These are phyloP conservation scores for Apiotrichum gamsii DNA, from an alignment of 1,284 basidiomycete genomes.

Conservation along the genomic window DNA sequence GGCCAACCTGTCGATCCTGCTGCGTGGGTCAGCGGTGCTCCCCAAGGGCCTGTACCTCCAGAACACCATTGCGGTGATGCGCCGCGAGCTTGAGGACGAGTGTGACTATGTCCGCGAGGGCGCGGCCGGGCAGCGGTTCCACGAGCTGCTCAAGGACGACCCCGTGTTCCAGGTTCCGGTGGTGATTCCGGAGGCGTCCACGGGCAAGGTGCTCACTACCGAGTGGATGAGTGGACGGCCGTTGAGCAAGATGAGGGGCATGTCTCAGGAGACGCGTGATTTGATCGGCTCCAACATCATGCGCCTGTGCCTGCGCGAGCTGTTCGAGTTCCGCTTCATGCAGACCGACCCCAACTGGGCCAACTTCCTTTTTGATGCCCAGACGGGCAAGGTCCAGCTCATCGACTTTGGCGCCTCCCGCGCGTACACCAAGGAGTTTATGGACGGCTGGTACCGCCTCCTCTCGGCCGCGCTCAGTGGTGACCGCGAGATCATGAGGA, in stretches of 20 bases:
- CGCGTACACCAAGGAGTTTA: slow-evolving; percentile 77
- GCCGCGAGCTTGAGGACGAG: slow-evolving; percentile 86
- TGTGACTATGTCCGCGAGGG: slow-evolving; percentile 92
- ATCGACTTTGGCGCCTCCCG: slow-evolving; percentile 96
- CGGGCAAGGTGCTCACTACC: slow-evolving; percentile 79
- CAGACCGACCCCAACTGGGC: slow-evolving; percentile 99
- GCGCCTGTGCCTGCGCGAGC: slow-evolving; percentile 79
- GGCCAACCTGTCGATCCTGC: slow-evolving; percentile 73
- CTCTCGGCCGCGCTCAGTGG: slow-evolving; percentile 69
- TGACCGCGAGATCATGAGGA: slow-evolving; percentile 63
- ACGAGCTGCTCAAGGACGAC: slow-evolving; percentile 55
- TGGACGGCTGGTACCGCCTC: slow-evolving; percentile 78
- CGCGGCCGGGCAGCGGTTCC: slow-evolving; percentile 62
- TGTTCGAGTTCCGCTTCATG: slow-evolving; percentile 89
- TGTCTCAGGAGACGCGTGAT: slow-evolving; percentile 64
- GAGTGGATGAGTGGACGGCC: slow-evolving; percentile 77
- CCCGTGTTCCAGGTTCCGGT: slow-evolving; percentile 73
- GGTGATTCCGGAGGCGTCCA: slow-evolving; percentile 70
- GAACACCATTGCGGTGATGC: slow-evolving; percentile 80
- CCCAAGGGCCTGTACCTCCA: slow-evolving; percentile 87
- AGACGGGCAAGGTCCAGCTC: slow-evolving; percentile 61
- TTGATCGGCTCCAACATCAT: slow-evolving; percentile 80
- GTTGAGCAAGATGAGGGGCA: slow-evolving; percentile 59
- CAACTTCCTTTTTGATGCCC: slow-evolving; percentile 83
- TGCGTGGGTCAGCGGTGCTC: slow-evolving; percentile 71